These are phyloP conservation scores for Alternaria angustiovoidea DNA, from an alignment of 2,329 filamentous ascomycete species.

Conservation along the genomic window DNA sequence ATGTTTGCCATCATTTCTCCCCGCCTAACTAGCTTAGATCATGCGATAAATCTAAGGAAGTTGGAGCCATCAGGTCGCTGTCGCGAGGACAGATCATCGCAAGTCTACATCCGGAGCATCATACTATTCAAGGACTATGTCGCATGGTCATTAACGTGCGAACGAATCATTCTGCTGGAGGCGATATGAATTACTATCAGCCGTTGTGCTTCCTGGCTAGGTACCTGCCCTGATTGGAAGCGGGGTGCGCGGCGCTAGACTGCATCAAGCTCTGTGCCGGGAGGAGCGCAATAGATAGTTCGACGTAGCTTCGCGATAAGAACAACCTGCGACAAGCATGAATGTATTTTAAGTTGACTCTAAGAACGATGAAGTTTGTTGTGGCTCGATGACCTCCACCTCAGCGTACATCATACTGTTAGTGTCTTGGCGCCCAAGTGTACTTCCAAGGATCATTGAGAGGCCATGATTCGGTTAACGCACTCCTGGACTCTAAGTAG, in stretches of 20 bases:
- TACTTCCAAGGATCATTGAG: background rate
- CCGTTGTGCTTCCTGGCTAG: conserved; percentile 2
- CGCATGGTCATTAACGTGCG: background rate
- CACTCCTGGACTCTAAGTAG: background rate
- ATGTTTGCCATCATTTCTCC: conserved; percentile 27
- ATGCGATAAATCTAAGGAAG: background rate
- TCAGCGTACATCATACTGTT: background rate
- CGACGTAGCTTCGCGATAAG: background rate
- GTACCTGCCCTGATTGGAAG: conserved; percentile 6
- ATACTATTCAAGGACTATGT: background rate
- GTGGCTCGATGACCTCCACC: background rate
- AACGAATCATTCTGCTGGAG: conserved; percentile 9
- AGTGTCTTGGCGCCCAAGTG: background rate
- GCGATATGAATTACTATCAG: background rate
- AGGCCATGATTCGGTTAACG: background rate
- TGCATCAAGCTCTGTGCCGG: background rate
- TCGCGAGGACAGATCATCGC: background rate
- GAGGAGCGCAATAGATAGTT: background rate
- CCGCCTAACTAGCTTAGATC: background rate
- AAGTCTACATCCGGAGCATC: background rate
- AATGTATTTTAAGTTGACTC: background rate
- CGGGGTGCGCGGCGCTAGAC: conserved; percentile 8
- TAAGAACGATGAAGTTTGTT: background rate
- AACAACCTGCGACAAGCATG: background rate
- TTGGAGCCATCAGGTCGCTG: background rate